These are phyloP conservation scores for Cladosporium oxysporum DNA, from an alignment of 2,329 filamentous ascomycete species.

Conservation along the genomic window DNA sequence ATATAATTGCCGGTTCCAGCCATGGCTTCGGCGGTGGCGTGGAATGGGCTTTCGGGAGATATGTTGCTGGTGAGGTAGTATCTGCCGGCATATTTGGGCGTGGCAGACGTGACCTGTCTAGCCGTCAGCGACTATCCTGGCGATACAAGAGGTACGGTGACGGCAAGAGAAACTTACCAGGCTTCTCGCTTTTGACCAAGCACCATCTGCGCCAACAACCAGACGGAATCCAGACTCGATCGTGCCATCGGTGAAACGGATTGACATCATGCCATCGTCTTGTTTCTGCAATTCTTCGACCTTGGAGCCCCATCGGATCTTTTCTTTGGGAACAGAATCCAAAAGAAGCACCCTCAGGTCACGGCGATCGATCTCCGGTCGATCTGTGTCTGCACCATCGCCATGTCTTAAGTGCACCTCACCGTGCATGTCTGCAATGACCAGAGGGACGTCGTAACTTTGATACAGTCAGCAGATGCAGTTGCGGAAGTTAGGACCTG, in stretches of 20 bases:
- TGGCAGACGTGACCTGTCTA: constrained; percentile 36
- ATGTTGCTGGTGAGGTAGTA: constrained; percentile 36
- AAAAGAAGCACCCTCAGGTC: constrained; percentile 42
- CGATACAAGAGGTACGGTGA: not conserved
- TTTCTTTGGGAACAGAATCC: constrained; percentile 37
- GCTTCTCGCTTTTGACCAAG: constrained; percentile 44
- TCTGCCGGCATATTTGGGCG: constrained; percentile 40
- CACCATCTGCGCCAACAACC: constrained; percentile 52
- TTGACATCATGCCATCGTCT: constrained; percentile 24
- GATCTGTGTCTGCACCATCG: constrained; percentile 31
- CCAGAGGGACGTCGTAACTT: constrained; percentile 28
- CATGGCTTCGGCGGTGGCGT: constrained; percentile 30
- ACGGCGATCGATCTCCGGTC: constrained; percentile 46
- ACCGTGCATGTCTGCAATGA: constrained; percentile 27
- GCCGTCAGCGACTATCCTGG: not conserved
- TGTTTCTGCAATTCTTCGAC: constrained; percentile 29
- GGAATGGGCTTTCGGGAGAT: constrained; percentile 32
- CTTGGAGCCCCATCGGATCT: constrained; percentile 38
- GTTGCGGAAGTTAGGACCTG: not conserved
- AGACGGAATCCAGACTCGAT: constrained; percentile 44
- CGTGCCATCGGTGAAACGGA: constrained; percentile 37
- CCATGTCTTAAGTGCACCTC: constrained; percentile 23
- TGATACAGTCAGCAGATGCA: not conserved
- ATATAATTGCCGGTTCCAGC: constrained; percentile 35
- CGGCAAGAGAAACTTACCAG: constrained; percentile 31